phyloP scores from a whole-genome alignment of 441 rosid genomes.

The Gossypium trilobum region DNA sequence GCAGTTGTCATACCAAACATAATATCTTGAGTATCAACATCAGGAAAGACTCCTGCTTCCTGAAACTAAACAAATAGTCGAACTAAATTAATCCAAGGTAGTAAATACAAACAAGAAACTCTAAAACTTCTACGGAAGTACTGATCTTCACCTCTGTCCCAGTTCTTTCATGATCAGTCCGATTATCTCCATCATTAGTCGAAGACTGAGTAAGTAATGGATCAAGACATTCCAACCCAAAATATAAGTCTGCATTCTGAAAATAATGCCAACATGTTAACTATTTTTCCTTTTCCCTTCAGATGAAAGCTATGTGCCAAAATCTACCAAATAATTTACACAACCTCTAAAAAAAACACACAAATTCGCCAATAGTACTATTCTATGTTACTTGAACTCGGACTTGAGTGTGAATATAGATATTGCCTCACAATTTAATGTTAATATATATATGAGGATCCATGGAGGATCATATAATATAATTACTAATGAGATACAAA shows the following conservation, averaged over 20 bases:
- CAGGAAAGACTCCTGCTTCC: conserved; percentile 32
- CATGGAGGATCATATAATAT: background rate
- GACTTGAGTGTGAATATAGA: background rate
- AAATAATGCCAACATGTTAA: conserved; percentile 7
- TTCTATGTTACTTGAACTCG: background rate
- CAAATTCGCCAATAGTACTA: background rate
- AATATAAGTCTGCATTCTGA: conserved; percentile 36
- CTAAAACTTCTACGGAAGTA: background rate
- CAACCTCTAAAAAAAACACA: background rate
- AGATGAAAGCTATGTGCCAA: background rate
- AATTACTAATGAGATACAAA: background rate
- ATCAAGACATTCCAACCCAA: conserved; percentile 27
- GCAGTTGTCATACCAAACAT: conserved; percentile 24
- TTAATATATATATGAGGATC: background rate
- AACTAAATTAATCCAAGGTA: conserved; percentile 9
- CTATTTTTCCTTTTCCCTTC: background rate
- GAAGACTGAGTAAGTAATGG: conserved; percentile 22
- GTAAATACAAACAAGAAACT: conserved; percentile 12
- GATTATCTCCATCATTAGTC: conserved; percentile 19
- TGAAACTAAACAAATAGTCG: conserved; percentile 25
- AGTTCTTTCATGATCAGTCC: conserved; percentile 19
- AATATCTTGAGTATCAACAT: conserved; percentile 16
- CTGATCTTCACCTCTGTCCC: conserved; percentile 31
- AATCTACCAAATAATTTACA: background rate
- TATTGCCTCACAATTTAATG: background rate